phyloP scores from a whole-genome alignment of 257 asterid species.

The Solanum okadae region DNA sequence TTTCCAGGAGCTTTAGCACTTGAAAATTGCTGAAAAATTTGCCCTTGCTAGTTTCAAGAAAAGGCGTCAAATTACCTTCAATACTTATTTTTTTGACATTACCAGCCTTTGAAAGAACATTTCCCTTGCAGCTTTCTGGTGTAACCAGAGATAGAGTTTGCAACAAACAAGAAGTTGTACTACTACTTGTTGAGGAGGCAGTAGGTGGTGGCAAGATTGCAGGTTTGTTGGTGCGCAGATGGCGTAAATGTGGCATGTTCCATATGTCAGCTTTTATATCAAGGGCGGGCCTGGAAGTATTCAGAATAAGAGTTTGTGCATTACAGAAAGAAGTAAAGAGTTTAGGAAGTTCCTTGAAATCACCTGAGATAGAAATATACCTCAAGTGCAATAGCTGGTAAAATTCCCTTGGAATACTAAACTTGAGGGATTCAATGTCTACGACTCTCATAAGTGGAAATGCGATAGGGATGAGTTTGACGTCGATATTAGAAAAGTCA shows the following conservation, averaged over 20 bases:
- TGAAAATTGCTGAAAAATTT: slow-evolving; percentile 22
- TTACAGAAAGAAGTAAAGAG: background rate
- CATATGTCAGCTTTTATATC: background rate
- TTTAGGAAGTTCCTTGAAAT: background rate
- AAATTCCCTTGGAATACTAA: background rate
- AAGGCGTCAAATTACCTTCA: slow-evolving; percentile 21
- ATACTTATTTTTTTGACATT: slow-evolving; percentile 40
- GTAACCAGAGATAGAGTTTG: slow-evolving; percentile 53
- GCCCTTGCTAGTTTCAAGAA: background rate
- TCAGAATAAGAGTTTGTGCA: background rate
- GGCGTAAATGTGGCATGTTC: background rate
- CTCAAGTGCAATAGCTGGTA: background rate
- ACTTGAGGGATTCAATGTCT: background rate
- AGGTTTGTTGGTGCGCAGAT: slow-evolving; percentile 16
- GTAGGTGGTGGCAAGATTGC: slow-evolving; percentile 21
- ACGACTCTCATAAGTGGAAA: background rate
- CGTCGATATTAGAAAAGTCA: background rate
- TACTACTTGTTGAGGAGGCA: background rate
- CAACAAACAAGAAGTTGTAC: slow-evolving; percentile 4
- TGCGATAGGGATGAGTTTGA: background rate
- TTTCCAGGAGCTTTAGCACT: slow-evolving; percentile 29
- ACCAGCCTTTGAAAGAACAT: slow-evolving; percentile 32
- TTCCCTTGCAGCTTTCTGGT: slow-evolving; percentile 50
- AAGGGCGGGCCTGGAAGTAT: background rate
- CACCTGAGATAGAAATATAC: background rate